Evolutionary conservation across 306 rosid species (phyloP).

Genomic region (Dalbergia oliveri): DNA sequence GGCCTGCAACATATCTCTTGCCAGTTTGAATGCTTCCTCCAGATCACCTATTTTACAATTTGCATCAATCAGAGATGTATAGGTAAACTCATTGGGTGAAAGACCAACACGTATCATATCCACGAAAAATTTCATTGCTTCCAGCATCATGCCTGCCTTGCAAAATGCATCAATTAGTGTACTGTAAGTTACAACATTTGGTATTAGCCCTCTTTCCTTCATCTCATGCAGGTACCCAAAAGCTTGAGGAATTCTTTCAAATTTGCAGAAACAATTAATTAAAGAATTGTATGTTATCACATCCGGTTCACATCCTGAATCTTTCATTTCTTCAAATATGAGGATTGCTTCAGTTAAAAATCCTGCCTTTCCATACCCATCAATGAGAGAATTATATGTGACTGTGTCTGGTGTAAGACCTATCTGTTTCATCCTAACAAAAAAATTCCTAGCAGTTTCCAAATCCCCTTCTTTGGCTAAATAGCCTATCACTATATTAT

Average conservation of each 20-base stretch:
- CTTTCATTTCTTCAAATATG: conserved; percentile 77
- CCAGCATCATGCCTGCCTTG: conserved; percentile 85
- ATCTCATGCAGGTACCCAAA: conserved; percentile 74
- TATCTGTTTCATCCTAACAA: conserved; percentile 69
- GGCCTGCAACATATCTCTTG: conserved; percentile 73
- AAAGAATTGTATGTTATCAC: conserved; percentile 76
- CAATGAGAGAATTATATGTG: conserved; percentile 90
- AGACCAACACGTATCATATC: conserved; percentile 88
- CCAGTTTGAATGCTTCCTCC: conserved; percentile 73
- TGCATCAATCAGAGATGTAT: conserved; percentile 91
- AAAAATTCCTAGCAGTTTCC: conserved; percentile 66
- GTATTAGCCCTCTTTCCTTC: conserved; percentile 69
- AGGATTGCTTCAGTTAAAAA: conserved; percentile 54
- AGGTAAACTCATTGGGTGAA: conserved; percentile 84
- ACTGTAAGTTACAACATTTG: conserved; percentile 90
- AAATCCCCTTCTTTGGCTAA: conserved; percentile 81
- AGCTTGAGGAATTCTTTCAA: conserved; percentile 74
- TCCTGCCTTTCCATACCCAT: conserved; percentile 90
- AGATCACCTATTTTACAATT: conserved; percentile 80
- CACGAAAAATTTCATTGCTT: conserved; percentile 78
- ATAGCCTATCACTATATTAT: conserved; percentile 77
- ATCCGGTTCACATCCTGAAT: conserved; percentile 74
- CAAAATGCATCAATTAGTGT: conserved; percentile 92
- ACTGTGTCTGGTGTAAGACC: conserved; percentile 76
- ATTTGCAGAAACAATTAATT: conserved; percentile 85